Percentiles rank a stretch among this genome's conserved stretches.
Evolutionary conservation across 352 stramenopile genomes (phyloP).

Genomic region (Globisporangium carolinianum): DNA sequence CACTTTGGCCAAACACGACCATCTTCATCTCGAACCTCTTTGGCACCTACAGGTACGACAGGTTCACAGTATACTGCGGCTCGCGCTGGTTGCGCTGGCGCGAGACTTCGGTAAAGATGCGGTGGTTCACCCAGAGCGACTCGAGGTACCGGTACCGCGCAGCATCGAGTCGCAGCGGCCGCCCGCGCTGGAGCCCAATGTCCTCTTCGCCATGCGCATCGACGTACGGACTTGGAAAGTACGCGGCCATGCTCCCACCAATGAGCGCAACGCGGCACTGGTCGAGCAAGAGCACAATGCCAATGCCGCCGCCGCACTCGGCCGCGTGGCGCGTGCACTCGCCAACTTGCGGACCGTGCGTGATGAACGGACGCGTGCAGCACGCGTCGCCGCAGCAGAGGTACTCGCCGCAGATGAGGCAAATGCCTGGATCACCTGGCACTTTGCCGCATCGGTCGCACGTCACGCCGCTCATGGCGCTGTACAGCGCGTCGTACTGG

Average conservation of each 20-base stretch:
- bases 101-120: constrained; percentile 81
- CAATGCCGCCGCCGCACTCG: constrained; percentile 80
- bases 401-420: constrained; percentile 78
- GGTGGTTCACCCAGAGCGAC: constrained; percentile 79
- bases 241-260: constrained; percentile 77
- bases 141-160: constrained; percentile 69
- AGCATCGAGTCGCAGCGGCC: constrained; percentile 69
- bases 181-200: constrained; percentile 67
- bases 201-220: constrained; percentile 84
- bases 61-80: constrained; percentile 81
- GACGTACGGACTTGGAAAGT: constrained; percentile 84
- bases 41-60: constrained; percentile 68
- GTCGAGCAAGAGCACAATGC: constrained; percentile 77
- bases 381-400: constrained; percentile 83
- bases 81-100: constrained; percentile 83
- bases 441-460: constrained; percentile 63
- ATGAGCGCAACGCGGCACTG: constrained; percentile 81
- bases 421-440: constrained; percentile 69
- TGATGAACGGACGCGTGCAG: constrained; percentile 73
- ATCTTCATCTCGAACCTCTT: too few relatives aligned
- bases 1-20: too few relatives aligned
- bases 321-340: constrained; percentile 82
- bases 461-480: constrained; percentile 52
- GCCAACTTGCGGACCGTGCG: constrained; percentile 63
- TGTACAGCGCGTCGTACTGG: constrained; percentile 86